phyloP scores from a whole-genome alignment of 495 filamentous ascomycete species.

The Penicillium goetzii region DNA sequence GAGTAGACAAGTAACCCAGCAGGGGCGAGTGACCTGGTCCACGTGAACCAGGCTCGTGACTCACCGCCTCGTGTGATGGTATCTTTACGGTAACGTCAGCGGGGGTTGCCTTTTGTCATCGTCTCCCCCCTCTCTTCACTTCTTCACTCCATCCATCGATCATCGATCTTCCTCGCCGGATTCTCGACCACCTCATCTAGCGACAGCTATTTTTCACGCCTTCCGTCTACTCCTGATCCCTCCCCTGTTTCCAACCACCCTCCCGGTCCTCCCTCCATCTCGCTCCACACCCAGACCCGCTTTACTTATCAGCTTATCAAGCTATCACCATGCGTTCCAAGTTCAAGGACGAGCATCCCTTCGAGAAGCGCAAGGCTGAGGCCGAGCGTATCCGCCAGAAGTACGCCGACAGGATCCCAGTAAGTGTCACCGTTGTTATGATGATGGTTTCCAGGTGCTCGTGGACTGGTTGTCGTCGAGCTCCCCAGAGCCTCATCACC shows the following conservation, averaged over 20 bases:
- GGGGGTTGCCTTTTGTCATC: constrained; percentile 40
- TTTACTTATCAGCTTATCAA: constrained; percentile 37
- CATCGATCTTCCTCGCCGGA: constrained; percentile 19
- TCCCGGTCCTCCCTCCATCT: constrained; percentile 11
- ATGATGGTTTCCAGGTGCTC: background rate
- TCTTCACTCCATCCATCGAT: constrained; percentile 2
- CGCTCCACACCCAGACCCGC: constrained; percentile 30
- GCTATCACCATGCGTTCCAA: constrained; percentile 79
- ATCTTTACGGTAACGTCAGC: constrained; percentile 36
- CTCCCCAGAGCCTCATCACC: background rate
- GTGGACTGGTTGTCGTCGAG: background rate
- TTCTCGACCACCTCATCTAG: constrained; percentile 25
- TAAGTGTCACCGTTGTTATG: constrained; percentile 55
- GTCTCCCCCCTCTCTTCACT: constrained; percentile 23
- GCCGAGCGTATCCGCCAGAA: constrained; percentile 99
- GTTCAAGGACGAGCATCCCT: constrained; percentile 99
- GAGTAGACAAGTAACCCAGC: background rate
- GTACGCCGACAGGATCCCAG: constrained; percentile 97
- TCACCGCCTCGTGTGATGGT: constrained; percentile 46
- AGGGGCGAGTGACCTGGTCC: constrained; percentile 17
- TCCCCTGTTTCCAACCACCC: constrained; percentile 14
- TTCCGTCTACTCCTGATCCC: constrained; percentile 20
- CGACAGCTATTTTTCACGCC: constrained; percentile 16
- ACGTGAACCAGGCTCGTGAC: constrained; percentile 31
- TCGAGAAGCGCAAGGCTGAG: constrained; percentile 98